Percentiles rank a stretch among this genome's conserved stretches.
Evolutionary conservation across 371 early-diverging fungal genomes (phyloP).

Genomic region (Umbelopsis sp.): DNA sequence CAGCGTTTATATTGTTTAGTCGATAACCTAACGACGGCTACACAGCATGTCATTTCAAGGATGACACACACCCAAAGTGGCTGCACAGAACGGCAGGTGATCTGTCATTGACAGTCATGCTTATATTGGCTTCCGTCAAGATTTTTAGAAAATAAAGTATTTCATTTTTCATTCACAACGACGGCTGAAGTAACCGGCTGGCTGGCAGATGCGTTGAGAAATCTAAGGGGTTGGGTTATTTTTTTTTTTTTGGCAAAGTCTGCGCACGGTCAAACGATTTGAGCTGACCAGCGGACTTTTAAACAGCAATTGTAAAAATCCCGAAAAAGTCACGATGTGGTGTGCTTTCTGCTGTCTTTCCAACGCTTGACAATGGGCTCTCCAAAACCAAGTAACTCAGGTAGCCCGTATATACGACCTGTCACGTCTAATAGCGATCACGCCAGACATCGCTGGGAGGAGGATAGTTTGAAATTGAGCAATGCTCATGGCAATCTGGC

Average conservation of each 20-base stretch:
- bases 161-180: too few relatives aligned
- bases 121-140: too few relatives aligned
- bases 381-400: slow-evolving; percentile 16
- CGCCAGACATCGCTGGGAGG: not conserved
- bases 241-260: too few relatives aligned
- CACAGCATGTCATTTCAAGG: too few relatives aligned
- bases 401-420: slow-evolving; percentile 5
- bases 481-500: slow-evolving; percentile 26
- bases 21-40: too few relatives aligned
- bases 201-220: not conserved
- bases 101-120: too few relatives aligned
- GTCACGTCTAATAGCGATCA: not conserved
- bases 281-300: not conserved
- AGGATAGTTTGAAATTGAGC: not conserved
- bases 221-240: not conserved
- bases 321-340: slow-evolving; percentile 9
- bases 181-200: not conserved
- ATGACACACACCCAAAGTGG: too few relatives aligned
- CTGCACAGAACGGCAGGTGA: too few relatives aligned
- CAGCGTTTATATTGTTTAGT: too few relatives aligned
- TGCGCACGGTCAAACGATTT: not conserved
- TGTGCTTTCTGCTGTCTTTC: not conserved
- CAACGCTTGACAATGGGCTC: slow-evolving; percentile 11
- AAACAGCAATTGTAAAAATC: not conserved
- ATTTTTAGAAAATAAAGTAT: too few relatives aligned